phyloP scores from a whole-genome alignment of 306 rosid species.

The Trifolium fragiferum region DNA sequence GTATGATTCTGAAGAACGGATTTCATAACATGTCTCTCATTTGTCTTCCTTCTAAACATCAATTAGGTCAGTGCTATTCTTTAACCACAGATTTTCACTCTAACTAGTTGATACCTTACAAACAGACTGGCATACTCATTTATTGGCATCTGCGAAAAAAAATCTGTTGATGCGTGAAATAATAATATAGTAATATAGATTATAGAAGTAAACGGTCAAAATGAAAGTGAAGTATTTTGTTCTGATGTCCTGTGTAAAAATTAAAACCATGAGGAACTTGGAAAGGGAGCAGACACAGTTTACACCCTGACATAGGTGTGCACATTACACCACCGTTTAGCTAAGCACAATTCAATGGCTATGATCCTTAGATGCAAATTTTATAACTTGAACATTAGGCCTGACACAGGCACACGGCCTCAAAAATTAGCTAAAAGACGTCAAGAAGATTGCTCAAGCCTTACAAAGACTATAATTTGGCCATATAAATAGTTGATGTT shows the following conservation, averaged over 20 bases:
- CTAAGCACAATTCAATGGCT: neutral
- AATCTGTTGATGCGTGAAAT: too few relatives aligned
- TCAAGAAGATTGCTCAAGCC: too few relatives aligned
- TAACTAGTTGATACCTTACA: neutral
- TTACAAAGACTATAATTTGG: neutral
- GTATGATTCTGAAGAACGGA: neutral
- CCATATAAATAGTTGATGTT: neutral
- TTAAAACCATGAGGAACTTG: neutral
- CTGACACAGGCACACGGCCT: neutral
- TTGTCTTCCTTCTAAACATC: neutral
- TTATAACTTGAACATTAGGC: neutral
- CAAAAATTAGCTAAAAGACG: neutral
- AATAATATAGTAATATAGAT: too few relatives aligned
- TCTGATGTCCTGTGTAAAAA: too few relatives aligned
- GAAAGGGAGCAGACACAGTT: neutral
- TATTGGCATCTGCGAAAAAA: too few relatives aligned
- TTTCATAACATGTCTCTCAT: neutral
- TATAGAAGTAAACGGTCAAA: too few relatives aligned
- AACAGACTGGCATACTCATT: too few relatives aligned
- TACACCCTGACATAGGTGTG: neutral
- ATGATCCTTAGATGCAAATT: slow-evolving; percentile 6
- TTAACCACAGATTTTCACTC: neutral
- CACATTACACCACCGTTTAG: slow-evolving; percentile 8
- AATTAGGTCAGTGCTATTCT: neutral
- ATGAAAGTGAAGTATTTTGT: too few relatives aligned